Base-by-base conservation (phyloP, 2,329 filamentous ascomycete species). In the Diaporthe eres region DNA sequence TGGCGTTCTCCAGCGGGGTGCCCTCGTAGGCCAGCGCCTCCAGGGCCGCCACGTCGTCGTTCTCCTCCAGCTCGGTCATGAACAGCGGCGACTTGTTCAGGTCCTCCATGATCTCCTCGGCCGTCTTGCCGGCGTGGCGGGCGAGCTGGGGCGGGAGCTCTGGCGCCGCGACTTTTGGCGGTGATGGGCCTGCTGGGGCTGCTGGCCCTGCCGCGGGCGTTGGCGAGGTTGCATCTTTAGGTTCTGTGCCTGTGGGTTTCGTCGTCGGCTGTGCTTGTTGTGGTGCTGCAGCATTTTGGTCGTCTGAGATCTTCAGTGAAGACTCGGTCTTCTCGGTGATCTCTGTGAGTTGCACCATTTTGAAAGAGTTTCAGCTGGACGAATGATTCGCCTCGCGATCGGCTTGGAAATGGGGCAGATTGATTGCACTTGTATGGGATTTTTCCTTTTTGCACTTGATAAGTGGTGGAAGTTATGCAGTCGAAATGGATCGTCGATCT, bases 1-100 rank as follows among this genome's bases (percentile, higher is more conserved):
- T 86, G 28, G 92, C 94, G 77, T 98, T 93, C 83, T 98, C 96
- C 13, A 92, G 89, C 67, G 94, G 92, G 12, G 95, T 96, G 28
- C 97, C 97, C 86, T 99, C 97, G 82, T 98, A 98, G 42, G 95
- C 95, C 53, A 99, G 87, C 0, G 97, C 96, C 82, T 94, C 94
- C 76, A 99, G 89, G 0, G 97, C 97, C 80, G 97, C 95, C 0
- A 98, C 88, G 79, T 94, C 92, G 77, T 93, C 88, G 81, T 98
- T 98, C 78, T 97, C 94, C 80, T 94, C 94, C 47, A 98, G 89
- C 79, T 94, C 93, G 42, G 95, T 98, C 97, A 99, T 99, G 88
- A 99, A 99, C 51, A 99, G 90, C 9, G 97, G 97, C 44, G 88
- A 90, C 82, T 88, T 87, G 82, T 91, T 90, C 57, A 92, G 84